Conservation (phyloP, 2,329 filamentous ascomycete species). For the Colletotrichum sp. region DNA sequence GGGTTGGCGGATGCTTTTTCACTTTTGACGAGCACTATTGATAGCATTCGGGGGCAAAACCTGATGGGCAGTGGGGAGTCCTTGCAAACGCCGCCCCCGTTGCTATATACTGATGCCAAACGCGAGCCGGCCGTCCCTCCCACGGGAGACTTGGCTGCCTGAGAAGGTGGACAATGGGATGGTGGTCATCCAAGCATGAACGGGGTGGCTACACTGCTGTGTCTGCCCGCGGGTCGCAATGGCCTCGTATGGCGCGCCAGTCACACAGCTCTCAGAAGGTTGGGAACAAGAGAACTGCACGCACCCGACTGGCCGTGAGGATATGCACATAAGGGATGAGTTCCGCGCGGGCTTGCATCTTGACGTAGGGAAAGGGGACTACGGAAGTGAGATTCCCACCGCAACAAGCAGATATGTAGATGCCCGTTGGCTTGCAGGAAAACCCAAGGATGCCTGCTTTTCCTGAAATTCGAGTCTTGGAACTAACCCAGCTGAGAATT, state of each 20-base stretch:
- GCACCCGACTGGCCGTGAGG: conserved; percentile 7
- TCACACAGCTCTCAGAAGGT: conserved; percentile 6
- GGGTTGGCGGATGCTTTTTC: background rate
- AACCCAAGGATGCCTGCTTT: background rate
- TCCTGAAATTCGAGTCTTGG: background rate
- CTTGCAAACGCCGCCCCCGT: background rate
- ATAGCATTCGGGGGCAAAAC: background rate
- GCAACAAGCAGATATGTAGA: conserved; percentile 13
- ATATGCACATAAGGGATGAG: background rate
- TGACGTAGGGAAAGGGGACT: background rate
- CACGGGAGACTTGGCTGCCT: background rate
- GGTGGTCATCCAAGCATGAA: background rate
- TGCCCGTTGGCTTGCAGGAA: conserved; percentile 15
- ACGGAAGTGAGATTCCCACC: background rate
- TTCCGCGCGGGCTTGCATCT: background rate
- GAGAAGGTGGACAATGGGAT: background rate
- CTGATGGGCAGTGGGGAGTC: background rate
- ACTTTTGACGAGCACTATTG: background rate
- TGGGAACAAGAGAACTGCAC: conserved; percentile 8
- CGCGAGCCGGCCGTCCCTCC: background rate
- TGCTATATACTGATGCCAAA: conserved; percentile 2
- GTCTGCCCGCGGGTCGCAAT: conserved; percentile 37
- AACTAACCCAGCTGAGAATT: background rate
- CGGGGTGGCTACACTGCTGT: conserved; percentile 26
- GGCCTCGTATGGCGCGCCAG: conserved; percentile 36